These are phyloP conservation scores for Mucor ambiguus DNA, from an alignment of 371 early-diverging fungal species.

Conservation along the genomic window DNA sequence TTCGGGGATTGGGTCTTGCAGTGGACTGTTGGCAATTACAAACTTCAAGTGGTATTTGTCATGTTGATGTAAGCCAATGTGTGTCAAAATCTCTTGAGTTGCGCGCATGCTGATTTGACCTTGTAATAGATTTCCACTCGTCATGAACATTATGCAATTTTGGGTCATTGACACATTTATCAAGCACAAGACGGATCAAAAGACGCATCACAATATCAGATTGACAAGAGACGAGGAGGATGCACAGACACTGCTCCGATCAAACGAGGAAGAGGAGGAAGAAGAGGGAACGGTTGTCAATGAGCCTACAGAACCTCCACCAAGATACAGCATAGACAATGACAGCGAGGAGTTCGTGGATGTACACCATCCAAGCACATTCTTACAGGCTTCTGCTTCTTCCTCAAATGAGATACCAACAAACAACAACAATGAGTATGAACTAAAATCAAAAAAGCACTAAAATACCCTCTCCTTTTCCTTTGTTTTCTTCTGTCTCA, in stretches of 20 bases:
- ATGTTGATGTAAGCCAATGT: conserved; percentile 47
- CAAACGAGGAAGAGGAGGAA: neutral
- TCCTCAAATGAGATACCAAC: conserved; percentile 8
- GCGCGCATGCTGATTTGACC: conserved; percentile 20
- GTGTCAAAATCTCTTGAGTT: neutral
- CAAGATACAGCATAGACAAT: conserved; percentile 14
- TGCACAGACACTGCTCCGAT: conserved; percentile 23
- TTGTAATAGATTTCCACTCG: conserved; percentile 56
- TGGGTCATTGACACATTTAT: conserved; percentile 72
- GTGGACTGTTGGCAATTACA: conserved; percentile 50
- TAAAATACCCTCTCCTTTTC: conserved; percentile 1
- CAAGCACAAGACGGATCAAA: conserved; percentile 51
- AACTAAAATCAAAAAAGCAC: conserved; percentile 25
- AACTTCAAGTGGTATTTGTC: conserved; percentile 51
- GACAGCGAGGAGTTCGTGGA: neutral
- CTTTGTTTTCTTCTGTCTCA: neutral
- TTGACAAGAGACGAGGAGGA: conserved; percentile 29
- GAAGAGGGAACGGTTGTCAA: neutral
- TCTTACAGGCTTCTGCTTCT: conserved; percentile 6
- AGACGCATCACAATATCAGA: conserved; percentile 8
- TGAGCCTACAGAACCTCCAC: conserved; percentile 10
- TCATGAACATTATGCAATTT: conserved; percentile 70
- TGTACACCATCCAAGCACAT: conserved; percentile 6
- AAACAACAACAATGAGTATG: conserved; percentile 18
- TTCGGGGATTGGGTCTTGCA: conserved; percentile 62